Evolutionary conservation across 2,329 filamentous ascomycete species (phyloP), one percentile per base, ranked within the genome.

Genomic region (Ceratocystis colombiana): DNA sequence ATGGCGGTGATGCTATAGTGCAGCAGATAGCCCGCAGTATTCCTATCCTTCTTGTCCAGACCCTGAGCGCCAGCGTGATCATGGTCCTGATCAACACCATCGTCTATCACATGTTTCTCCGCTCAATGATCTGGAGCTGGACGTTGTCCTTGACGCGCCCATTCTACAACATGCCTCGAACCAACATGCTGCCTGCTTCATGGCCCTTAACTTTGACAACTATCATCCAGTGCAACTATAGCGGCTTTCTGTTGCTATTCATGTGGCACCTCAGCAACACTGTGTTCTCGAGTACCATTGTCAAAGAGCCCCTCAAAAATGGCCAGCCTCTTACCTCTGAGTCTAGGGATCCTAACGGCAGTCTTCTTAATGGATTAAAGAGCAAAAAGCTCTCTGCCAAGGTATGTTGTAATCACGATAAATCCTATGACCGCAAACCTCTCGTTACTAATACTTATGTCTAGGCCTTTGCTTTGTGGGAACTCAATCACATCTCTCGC

Each of bases 311-410:
- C 0, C 74, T 96, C 65, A 96, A 96, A 78, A 89, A 89, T 70
- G 87, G 83, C n/a, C 83, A 87, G 71, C 91, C 92, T 3, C 82
- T 97, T 66, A 96, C 90, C 0, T 82, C 83, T 20, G 89, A 93
- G 70, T 89, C 90, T 17, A 94, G 89, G 72, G 92, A 96, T 74
- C 90, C 93, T 0, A 97, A 96, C 72, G 91, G 90, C 45, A 96
- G 89, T 73, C 79, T 97, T 33, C 75, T 97, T 62, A 90, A 86
- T 66, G 93, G 93, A 0, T 75, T 97, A 59, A 92, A 87, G 73
- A 87, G 87, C 70, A 94, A 91, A 76, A 94, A 93, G 74, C 80
- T 89, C 7, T 80, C 89, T 8, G 85, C 89, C 68, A 86, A 84
- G 76, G 87, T 88, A 76, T 71, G 79, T 73, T 44, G 37, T 5